These are phyloP conservation scores for Xylaria grammica DNA, from an alignment of 495 filamentous ascomycete genomes.

Conservation along the genomic window DNA sequence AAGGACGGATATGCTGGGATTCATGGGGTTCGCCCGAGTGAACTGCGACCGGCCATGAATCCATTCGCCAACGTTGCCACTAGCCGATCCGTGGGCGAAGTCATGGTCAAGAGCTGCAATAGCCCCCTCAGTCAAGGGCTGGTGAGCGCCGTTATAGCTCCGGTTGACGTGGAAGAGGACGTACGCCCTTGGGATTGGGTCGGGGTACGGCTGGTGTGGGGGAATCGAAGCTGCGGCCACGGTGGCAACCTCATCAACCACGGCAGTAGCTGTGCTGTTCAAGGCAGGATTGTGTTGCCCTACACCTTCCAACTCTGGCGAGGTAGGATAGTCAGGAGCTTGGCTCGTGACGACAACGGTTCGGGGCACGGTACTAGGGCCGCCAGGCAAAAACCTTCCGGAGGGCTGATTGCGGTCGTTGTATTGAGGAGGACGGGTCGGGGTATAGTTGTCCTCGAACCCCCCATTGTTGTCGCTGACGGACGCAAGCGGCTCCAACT, in stretches of 20 bases:
- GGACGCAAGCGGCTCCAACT: background rate
- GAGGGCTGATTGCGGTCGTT: slow-evolving; percentile 31
- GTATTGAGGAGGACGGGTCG: slow-evolving; percentile 25
- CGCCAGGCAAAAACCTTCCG: slow-evolving; percentile 14
- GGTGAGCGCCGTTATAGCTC: slow-evolving; percentile 13
- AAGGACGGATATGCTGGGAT: slow-evolving; percentile 18
- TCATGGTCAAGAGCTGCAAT: slow-evolving; percentile 23
- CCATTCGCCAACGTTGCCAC: slow-evolving; percentile 26
- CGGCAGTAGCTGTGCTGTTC: slow-evolving; percentile 7
- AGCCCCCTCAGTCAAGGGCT: slow-evolving; percentile 22
- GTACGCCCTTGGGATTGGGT: background rate
- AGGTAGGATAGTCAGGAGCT: background rate
- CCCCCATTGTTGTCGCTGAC: background rate
- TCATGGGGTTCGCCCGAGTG: background rate
- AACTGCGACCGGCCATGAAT: slow-evolving; percentile 10
- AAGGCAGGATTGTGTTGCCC: background rate
- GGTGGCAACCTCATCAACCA: background rate
- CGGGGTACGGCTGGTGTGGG: background rate
- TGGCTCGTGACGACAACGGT: background rate
- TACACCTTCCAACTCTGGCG: background rate
- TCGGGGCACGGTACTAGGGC: slow-evolving; percentile 4
- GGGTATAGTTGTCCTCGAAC: slow-evolving; percentile 21
- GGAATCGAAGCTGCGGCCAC: background rate
- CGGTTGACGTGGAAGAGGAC: slow-evolving; percentile 12
- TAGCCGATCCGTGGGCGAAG: slow-evolving; percentile 5